phyloP scores from a whole-genome alignment of 192 early-diverging fungal genomes.

The Gonapodya prolifera region DNA sequence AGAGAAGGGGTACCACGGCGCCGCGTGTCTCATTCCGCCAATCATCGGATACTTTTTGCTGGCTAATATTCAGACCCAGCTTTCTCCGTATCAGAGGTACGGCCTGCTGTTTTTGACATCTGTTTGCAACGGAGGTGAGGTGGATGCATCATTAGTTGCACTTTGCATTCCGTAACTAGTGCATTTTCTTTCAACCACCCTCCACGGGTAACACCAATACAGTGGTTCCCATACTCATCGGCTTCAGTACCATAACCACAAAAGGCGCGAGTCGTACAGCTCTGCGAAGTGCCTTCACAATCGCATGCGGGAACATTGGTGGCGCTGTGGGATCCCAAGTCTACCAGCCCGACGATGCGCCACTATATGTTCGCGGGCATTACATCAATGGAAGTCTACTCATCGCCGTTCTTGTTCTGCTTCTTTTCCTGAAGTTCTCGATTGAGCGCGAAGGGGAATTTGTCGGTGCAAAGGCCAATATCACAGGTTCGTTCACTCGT shows the following conservation, averaged over 20 bases:
- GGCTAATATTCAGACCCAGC: not conserved
- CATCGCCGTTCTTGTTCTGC: not conserved
- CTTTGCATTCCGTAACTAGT: no score
- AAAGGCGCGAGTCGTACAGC: not conserved
- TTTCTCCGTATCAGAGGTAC: not conserved
- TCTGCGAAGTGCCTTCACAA: constrained; percentile 1
- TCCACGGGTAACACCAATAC: no score
- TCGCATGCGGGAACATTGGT: constrained; percentile 19
- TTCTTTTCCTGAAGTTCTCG: not conserved
- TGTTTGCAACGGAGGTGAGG: not conserved
- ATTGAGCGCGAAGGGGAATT: not conserved
- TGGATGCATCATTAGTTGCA: no score
- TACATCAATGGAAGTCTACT: not conserved
- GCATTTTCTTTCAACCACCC: no score
- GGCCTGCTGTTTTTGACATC: not conserved
- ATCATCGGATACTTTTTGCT: constrained; percentile 29
- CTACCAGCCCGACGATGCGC: constrained; percentile 9
- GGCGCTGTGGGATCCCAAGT: constrained; percentile 21
- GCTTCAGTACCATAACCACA: not conserved
- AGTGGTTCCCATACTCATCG: not conserved
- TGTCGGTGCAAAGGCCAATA: not conserved
- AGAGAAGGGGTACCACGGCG: constrained; percentile 25
- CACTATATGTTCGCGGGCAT: not conserved
- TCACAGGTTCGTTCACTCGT: not conserved
- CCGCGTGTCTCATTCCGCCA: constrained; percentile 14